A percentile compares a stretch with the other conserved stretches of the same genome.
Conservation (phyloP, 2,329 filamentous ascomycete species). For the Rhexocercosporidium sp. region DNA sequence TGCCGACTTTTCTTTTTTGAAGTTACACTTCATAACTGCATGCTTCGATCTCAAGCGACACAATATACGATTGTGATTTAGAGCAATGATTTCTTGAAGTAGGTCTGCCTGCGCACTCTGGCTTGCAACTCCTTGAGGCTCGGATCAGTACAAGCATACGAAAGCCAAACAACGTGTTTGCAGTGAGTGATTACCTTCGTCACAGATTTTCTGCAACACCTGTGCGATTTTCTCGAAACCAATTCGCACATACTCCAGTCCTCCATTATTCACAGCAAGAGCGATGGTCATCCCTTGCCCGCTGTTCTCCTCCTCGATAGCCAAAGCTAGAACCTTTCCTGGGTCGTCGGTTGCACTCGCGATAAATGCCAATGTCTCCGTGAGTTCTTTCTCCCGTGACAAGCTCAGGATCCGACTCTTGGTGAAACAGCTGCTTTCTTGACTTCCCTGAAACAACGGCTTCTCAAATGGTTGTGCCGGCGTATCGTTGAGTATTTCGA, state of each 20-base stretch:
- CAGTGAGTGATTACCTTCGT: not conserved
- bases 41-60: slow-evolving; percentile 20
- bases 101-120: slow-evolving; percentile 4
- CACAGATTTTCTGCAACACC: slow-evolving; percentile 2
- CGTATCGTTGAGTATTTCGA: not conserved
- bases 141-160: slow-evolving; percentile 10
- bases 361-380: slow-evolving; percentile 22
- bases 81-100: slow-evolving; percentile 15
- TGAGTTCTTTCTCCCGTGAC: slow-evolving; percentile 17
- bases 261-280: slow-evolving; percentile 23
- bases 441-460: too few species aligned
- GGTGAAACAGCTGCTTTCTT: too few species aligned
- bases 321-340: slow-evolving; percentile 20
- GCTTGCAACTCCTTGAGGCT: not conserved
- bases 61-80: slow-evolving; percentile 21
- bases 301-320: slow-evolving; percentile 12
- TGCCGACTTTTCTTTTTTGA: slow-evolving; percentile 10
- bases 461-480: not conserved
- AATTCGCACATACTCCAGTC: slow-evolving; percentile 11
- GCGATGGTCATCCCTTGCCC: slow-evolving; percentile 16
- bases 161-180: not conserved
- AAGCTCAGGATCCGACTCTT: slow-evolving; percentile 10
- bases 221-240: slow-evolving; percentile 22
- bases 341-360: slow-evolving; percentile 24
- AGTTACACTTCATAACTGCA: not conserved